Conservation (phyloP, 2,329 filamentous ascomycete species). For the Penicillium sp. region DNA sequence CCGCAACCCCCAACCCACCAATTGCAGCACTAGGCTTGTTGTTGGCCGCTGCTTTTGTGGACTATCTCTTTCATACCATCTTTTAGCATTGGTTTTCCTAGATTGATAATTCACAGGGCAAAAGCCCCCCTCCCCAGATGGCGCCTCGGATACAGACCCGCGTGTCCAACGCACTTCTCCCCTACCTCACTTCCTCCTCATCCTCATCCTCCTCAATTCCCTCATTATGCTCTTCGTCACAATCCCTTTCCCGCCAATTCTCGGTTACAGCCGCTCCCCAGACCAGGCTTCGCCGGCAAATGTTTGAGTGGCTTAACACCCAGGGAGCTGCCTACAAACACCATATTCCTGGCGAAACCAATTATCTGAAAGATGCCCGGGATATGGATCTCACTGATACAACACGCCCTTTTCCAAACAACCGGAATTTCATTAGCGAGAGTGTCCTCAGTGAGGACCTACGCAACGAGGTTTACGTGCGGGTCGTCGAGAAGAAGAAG, state of each 20-base stretch:
- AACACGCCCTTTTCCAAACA: conserved; percentile 69
- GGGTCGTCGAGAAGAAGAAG: conserved; percentile 65
- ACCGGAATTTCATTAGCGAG: conserved; percentile 68
- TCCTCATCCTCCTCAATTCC: conserved; percentile 18
- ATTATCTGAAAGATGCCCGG: conserved; percentile 29
- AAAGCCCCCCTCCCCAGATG: conserved; percentile 29
- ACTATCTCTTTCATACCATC: neutral
- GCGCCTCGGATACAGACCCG: conserved; percentile 41
- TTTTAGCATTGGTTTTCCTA: neutral
- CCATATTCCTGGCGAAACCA: conserved; percentile 32
- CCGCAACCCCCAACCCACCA: conserved; percentile 13
- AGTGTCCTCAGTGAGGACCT: conserved; percentile 72
- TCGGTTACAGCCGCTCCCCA: conserved; percentile 35
- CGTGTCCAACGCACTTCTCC: conserved; percentile 35
- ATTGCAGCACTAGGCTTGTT: conserved; percentile 17
- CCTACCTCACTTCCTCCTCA: conserved; percentile 31
- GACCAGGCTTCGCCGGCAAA: conserved; percentile 54
- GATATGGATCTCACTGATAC: conserved; percentile 3
- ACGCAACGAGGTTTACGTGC: conserved; percentile 70
- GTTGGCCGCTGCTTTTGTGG: conserved; percentile 4
- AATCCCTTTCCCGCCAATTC: conserved; percentile 29
- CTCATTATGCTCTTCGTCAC: conserved; percentile 20
- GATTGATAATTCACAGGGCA: neutral
- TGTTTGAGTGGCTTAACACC: conserved; percentile 59
- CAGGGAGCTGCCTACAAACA: conserved; percentile 33